Evolutionary conservation across 2,329 filamentous ascomycete species (phyloP), one percentile per base, ranked within the genome.

Genomic region (Hymenoscyphus salicellus): DNA sequence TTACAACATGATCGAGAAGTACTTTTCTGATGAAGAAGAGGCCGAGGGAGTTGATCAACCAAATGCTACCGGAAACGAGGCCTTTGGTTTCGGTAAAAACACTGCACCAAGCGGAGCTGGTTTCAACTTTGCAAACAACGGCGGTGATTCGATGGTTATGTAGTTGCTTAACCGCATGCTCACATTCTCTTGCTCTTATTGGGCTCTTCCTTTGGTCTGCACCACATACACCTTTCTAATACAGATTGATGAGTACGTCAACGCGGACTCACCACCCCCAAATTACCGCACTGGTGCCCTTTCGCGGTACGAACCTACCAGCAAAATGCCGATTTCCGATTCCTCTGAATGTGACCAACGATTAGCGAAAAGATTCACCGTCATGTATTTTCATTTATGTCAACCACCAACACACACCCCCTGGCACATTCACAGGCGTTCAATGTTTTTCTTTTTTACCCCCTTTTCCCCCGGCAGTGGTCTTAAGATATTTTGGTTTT

Each of bases 1-100:
- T 0, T 99, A 98, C 86, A 98, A 96, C 86, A 99, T 99, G 80
- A 99, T 99, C 72, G 95, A 99, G 85, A 97, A 97, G 84, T 99
- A 99, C 86, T 99, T 99, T 83, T 97, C 93, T 0, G 95, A 99
- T 75, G 95, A 99, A 72, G 95, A 98, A 63, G 95, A 96, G 76
- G 86, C 85, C 68, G 86, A 80, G 57, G 83, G 79, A 68, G 93
- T 93, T 78, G 86, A 91, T 66, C 89, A 92, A 76, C 78, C 49
- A 56, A 82, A 30, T 86, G 89, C 66, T 60, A 68, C 68, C 73
- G 87, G 86, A 56, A 78, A 83, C 49, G 91, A 91, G 74, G 89
- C 89, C 65, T 95, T 94, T 78, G 86, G 93, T 74, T 90, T 98
- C 79, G 89, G 90, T 75, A 82, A 89, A 73, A 87, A 85, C 75